Conservation (phyloP, 1,284 basidiomycete species). For the Boletus albobrunnescens region DNA sequence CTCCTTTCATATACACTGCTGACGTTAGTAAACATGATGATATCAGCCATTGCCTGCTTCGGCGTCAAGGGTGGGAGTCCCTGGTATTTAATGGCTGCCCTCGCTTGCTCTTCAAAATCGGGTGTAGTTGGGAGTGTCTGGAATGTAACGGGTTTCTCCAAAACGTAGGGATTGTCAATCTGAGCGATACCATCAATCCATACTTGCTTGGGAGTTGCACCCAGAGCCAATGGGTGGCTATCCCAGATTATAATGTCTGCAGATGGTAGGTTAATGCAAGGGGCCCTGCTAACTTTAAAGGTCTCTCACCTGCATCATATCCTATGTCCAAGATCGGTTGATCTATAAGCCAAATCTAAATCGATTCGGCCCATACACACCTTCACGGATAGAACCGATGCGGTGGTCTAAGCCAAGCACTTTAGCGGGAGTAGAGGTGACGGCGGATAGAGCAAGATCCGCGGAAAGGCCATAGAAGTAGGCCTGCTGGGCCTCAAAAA, state of each 20-base stretch:
- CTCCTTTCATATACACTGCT: constrained; percentile 43
- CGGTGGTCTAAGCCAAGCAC: constrained; percentile 79
- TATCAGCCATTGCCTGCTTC: constrained; percentile 33
- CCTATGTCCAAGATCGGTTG: constrained; percentile 30
- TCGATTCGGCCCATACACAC: constrained; percentile 29
- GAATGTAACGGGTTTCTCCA: constrained; percentile 43
- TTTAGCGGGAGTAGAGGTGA: constrained; percentile 76
- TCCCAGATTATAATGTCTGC: constrained; percentile 66
- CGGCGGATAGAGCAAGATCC: constrained; percentile 63
- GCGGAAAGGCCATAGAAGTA: constrained; percentile 68
- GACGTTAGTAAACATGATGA: constrained; percentile 60
- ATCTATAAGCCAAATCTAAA: constrained; percentile 20
- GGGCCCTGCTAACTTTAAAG: background rate
- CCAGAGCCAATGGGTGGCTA: constrained; percentile 73
- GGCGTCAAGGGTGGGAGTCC: constrained; percentile 61
- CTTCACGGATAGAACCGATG: constrained; percentile 69
- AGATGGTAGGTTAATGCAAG: background rate
- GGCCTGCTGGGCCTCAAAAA: constrained; percentile 86
- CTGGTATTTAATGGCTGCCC: constrained; percentile 54
- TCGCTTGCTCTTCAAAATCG: constrained; percentile 53
- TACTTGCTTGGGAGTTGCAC: constrained; percentile 69
- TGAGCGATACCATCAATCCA: constrained; percentile 71
- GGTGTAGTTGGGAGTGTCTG: constrained; percentile 55
- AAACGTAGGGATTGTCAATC: constrained; percentile 41
- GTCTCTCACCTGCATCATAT: constrained; percentile 43